These are phyloP conservation scores for Hibiscus syriacus DNA, from an alignment of 345 rosid species.

Conservation along the genomic window DNA sequence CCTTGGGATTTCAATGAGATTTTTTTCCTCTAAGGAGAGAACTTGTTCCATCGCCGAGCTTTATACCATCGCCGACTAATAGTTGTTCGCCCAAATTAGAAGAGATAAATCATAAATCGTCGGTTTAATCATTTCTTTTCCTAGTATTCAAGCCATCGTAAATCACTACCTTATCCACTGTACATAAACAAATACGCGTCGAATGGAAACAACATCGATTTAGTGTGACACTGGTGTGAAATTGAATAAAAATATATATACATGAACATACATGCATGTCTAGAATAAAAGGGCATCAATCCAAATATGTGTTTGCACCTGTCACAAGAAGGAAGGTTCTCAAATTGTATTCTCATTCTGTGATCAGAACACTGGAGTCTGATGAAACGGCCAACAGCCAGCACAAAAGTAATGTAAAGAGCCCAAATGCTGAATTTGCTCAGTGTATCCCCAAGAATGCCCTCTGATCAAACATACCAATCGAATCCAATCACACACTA, in stretches of 20 bases:
- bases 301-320: conserved; percentile 23
- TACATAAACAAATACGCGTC: too few species aligned
- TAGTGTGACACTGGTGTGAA: background rate
- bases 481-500: background rate
- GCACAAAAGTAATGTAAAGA: conserved; percentile 92
- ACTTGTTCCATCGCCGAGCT: too few species aligned
- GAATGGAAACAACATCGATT: too few species aligned
- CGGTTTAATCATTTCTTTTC: too few species aligned
- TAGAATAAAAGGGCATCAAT: too few species aligned
- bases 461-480: conserved; percentile 48
- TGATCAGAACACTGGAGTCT: conserved; percentile 94
- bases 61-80: too few species aligned
- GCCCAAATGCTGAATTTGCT: conserved; percentile 99
- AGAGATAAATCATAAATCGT: too few species aligned
- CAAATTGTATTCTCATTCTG: conserved; percentile 97
- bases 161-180: too few species aligned
- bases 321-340: conserved; percentile 89
- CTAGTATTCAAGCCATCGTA: too few species aligned
- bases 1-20: too few species aligned
- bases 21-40: too few species aligned
- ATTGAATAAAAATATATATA: background rate
- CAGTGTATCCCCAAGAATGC: conserved; percentile 91
- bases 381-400: conserved; percentile 97
- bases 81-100: too few species aligned
- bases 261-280: background rate